Conservation (phyloP, 2,329 filamentous ascomycete species). For the Curvularia verruculosa region DNA sequence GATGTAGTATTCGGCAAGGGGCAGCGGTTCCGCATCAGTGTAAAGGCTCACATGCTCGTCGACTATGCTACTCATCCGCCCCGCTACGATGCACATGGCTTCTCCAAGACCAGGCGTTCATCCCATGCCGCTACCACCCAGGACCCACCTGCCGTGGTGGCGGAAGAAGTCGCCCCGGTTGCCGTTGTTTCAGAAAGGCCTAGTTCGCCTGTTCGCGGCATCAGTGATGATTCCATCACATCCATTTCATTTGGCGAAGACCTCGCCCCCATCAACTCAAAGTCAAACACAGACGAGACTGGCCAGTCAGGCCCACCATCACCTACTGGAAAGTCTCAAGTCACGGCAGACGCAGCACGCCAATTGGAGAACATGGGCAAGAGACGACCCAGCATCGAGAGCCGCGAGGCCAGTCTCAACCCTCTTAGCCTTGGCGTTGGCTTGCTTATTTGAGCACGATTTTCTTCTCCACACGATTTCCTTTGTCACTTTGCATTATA, state of each 20-base stretch:
- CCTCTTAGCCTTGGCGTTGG: constrained; percentile 30
- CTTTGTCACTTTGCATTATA: neutral
- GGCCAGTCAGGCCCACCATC: constrained; percentile 37
- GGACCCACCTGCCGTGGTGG: constrained; percentile 3
- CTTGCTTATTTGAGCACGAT: constrained; percentile 29
- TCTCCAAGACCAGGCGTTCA: constrained; percentile 33
- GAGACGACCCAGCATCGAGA: constrained; percentile 27
- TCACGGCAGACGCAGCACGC: constrained; percentile 33
- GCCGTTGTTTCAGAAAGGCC: constrained; percentile 25
- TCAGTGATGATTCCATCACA: constrained; percentile 42
- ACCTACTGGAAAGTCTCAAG: constrained; percentile 29
- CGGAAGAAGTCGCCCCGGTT: constrained; percentile 9
- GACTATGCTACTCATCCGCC: constrained; percentile 54
- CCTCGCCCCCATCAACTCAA: constrained; percentile 33
- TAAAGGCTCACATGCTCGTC: constrained; percentile 50
- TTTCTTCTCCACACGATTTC: neutral
- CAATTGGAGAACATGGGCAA: constrained; percentile 29
- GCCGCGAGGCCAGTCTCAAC: constrained; percentile 26
- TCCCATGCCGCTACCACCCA: constrained; percentile 14
- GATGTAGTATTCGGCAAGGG: constrained; percentile 54
- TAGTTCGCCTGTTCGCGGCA: constrained; percentile 34
- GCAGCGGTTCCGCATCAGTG: constrained; percentile 53
- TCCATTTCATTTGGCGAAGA: constrained; percentile 45
- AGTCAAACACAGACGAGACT: constrained; percentile 26
- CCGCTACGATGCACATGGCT: constrained; percentile 51